These are phyloP conservation scores for Cucurbita argyrosperma DNA, from an alignment of 306 rosid species.

Conservation along the genomic window DNA sequence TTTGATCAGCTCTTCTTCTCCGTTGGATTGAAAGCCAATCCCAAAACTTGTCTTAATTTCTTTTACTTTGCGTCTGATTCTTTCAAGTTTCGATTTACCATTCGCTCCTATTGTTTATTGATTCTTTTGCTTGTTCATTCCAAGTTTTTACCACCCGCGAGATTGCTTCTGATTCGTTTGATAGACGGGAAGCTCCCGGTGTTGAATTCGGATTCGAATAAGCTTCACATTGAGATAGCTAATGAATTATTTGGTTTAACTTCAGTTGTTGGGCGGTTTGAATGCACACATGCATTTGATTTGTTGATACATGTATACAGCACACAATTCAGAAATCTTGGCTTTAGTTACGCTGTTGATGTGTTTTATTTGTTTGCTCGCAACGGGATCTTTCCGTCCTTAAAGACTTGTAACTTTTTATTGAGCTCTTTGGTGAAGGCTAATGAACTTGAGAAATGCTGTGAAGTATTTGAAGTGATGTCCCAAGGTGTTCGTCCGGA, in stretches of 20 bases:
- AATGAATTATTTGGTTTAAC: constrained; percentile 23
- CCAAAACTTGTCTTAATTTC: constrained; percentile 37
- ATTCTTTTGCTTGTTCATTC: constrained; percentile 40
- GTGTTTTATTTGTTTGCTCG: constrained; percentile 20
- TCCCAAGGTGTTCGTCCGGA: constrained; percentile 29
- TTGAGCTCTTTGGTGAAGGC: constrained; percentile 41
- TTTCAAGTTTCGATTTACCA: constrained; percentile 37
- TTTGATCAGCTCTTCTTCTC: constrained; percentile 38
- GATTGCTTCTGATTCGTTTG: constrained; percentile 35
- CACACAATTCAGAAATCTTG: constrained; percentile 31
- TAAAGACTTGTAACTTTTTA: constrained; percentile 39
- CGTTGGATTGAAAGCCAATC: constrained; percentile 27
- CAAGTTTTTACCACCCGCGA: constrained; percentile 26
- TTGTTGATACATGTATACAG: constrained; percentile 42
- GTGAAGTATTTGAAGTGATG: constrained; percentile 28
- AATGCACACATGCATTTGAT: constrained; percentile 34
- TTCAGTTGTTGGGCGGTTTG: neutral
- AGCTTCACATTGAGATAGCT: constrained; percentile 26
- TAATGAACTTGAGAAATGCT: constrained; percentile 31
- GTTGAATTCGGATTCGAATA: constrained; percentile 9
- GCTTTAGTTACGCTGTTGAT: constrained; percentile 30
- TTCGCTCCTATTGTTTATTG: constrained; percentile 47
- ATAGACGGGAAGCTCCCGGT: constrained; percentile 31
- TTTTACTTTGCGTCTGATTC: constrained; percentile 32
- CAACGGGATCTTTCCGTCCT: constrained; percentile 28